Percentiles rank a stretch among this genome's conserved stretches.
These are phyloP conservation scores for Podila verticillata DNA, from an alignment of 192 early-diverging fungal species.

Conservation along the genomic window DNA sequence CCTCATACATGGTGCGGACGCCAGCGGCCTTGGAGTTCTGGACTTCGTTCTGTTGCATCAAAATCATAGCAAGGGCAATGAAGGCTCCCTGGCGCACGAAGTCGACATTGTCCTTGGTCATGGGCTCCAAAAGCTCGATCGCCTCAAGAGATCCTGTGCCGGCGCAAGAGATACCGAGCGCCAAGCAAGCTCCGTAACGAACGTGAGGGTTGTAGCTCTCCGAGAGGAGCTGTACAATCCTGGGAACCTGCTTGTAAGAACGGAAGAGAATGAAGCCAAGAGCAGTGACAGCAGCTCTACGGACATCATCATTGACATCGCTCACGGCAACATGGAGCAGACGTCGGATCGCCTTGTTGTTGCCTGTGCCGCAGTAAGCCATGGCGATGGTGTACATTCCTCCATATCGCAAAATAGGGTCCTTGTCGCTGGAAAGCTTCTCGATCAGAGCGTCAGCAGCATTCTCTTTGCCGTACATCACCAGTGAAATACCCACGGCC, in stretches of 20 bases:
- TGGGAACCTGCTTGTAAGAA: slow-evolving; percentile 95
- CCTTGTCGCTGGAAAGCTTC: slow-evolving; percentile 88
- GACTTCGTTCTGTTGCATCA: slow-evolving; percentile 95
- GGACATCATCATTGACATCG: slow-evolving; percentile 99
- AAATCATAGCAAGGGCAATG: slow-evolving; percentile 93
- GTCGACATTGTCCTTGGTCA: slow-evolving; percentile 97
- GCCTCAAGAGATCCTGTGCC: slow-evolving; percentile 93
- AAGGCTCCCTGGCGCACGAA: slow-evolving; percentile 98
- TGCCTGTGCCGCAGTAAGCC: slow-evolving; percentile 98
- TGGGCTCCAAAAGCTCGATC: slow-evolving; percentile 92
- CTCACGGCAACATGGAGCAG: slow-evolving; percentile 97
- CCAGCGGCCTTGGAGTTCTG: slow-evolving; percentile 80
- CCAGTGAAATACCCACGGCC: slow-evolving; percentile 91
- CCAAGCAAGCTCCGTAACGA: slow-evolving; percentile 94
- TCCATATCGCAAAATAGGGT: slow-evolving; percentile 94
- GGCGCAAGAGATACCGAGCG: slow-evolving; percentile 97
- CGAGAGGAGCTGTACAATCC: slow-evolving; percentile 95
- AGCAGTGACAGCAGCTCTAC: slow-evolving; percentile 96
- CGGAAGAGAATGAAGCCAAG: slow-evolving; percentile 96
- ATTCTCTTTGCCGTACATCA: slow-evolving; percentile 98
- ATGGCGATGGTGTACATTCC: slow-evolving; percentile 98
- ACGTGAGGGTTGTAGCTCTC: slow-evolving; percentile 99
- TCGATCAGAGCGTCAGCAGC: slow-evolving; percentile 93
- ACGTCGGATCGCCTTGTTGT: slow-evolving; percentile 94
- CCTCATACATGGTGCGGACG: slow-evolving; percentile 88